A percentile compares a stretch with the other conserved stretches of the same genome.
These are phyloP conservation scores for Globisporangium ultimum DNA, from an alignment of 352 stramenopile genomes.

Conservation along the genomic window DNA sequence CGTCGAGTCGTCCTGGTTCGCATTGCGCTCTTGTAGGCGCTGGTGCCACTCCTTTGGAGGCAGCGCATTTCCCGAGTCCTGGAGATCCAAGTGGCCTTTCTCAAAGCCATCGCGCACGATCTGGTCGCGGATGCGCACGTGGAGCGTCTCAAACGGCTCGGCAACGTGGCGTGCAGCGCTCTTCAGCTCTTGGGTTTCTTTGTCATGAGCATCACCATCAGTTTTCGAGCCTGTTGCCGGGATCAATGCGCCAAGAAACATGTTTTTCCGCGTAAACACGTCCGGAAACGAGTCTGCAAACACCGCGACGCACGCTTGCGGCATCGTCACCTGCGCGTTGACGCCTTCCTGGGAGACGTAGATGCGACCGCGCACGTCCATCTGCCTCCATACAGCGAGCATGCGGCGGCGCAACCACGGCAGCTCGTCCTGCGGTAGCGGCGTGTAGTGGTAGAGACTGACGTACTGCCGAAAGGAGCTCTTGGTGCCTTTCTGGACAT, in stretches of 20 bases:
- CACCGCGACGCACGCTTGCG: constrained; percentile 56
- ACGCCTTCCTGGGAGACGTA: constrained; percentile 94
- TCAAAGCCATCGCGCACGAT: constrained; percentile 89
- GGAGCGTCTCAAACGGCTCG: constrained; percentile 2
- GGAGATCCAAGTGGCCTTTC: constrained; percentile 20
- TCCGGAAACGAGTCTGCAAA: constrained; percentile 38
- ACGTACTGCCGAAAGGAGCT: constrained; percentile 26
- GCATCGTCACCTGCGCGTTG: constrained; percentile 94
- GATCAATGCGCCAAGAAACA: constrained; percentile 6
- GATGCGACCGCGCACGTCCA: constrained; percentile 66
- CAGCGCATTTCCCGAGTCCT: constrained; percentile 22
- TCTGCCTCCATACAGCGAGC: constrained; percentile 31
- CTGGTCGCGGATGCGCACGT: constrained; percentile 66
- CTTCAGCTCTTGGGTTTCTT: neutral
- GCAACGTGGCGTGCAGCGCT: neutral
- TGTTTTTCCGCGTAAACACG: constrained; percentile 4
- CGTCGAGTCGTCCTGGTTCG: neutral
- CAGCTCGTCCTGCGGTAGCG: constrained; percentile 24
- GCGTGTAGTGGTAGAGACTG: constrained; percentile 48
- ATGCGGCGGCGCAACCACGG: constrained; percentile 31
- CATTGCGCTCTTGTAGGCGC: constrained; percentile 31
- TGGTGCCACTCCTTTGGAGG: constrained; percentile 31
- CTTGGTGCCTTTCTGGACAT: no score
- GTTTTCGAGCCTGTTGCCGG: neutral
- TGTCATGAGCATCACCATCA: no score